phyloP scores from a whole-genome alignment of 1,284 basidiomycete species.

The Porogramme epimiltina region DNA sequence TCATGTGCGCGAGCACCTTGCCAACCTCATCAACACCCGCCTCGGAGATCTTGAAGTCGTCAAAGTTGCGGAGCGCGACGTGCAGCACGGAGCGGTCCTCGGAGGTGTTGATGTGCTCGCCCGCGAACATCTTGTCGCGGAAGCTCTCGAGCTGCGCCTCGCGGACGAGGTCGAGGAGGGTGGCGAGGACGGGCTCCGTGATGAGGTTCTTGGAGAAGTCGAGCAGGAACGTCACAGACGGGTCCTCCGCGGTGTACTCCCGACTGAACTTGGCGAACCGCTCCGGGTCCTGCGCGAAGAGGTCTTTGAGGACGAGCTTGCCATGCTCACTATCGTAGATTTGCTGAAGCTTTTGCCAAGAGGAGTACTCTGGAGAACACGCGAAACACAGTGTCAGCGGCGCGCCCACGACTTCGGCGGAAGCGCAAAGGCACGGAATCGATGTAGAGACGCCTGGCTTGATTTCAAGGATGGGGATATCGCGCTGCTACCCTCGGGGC shows the following conservation, averaged over 20 bases:
- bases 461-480: no score
- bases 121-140: slow-evolving; percentile 93
- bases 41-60: slow-evolving; percentile 78
- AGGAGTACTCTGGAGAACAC: slow-evolving; percentile 65
- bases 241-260: slow-evolving; percentile 68
- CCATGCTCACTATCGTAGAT: slow-evolving; percentile 79
- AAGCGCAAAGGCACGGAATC: neutral
- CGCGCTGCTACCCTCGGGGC: no score
- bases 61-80: slow-evolving; percentile 89
- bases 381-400: no score
- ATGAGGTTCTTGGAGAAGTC: slow-evolving; percentile 98
- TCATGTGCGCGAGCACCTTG: slow-evolving; percentile 89
- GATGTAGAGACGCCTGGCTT: no score
- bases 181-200: slow-evolving; percentile 80
- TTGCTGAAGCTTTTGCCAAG: slow-evolving; percentile 91
- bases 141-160: slow-evolving; percentile 87
- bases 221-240: slow-evolving; percentile 82
- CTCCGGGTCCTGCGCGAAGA: slow-evolving; percentile 86
- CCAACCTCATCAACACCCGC: slow-evolving; percentile 83
- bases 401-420: no score
- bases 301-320: slow-evolving; percentile 85
- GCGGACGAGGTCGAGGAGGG: slow-evolving; percentile 79
- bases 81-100: slow-evolving; percentile 97
- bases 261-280: slow-evolving; percentile 89
- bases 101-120: slow-evolving; percentile 97